Conservation (phyloP, 768 basidiomycete genomes). For the Mycena albidolilacea region DNA sequence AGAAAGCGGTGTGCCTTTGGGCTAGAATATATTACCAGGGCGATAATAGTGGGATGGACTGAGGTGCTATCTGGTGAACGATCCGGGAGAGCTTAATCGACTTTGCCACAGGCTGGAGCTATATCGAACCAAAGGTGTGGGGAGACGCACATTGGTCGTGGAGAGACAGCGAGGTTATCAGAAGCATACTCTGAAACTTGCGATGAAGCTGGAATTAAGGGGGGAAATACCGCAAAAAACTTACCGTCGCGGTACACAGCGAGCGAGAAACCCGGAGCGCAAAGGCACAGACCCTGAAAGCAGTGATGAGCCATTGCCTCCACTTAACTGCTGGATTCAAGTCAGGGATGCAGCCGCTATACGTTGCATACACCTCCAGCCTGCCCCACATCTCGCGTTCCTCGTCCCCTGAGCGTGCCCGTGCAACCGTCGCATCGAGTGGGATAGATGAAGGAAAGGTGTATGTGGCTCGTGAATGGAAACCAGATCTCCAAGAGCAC, state of each 20-base stretch:
- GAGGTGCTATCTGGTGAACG: not conserved
- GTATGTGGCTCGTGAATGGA: not conserved
- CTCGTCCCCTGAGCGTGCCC: not conserved
- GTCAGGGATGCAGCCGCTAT: not conserved
- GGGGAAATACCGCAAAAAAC: not conserved
- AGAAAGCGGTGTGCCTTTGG: not conserved
- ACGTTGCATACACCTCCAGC: not conserved
- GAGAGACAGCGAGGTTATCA: not conserved
- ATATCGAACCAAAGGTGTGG: not conserved
- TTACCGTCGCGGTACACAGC: not conserved
- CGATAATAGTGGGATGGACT: not conserved
- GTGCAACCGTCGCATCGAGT: not conserved
- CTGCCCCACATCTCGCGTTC: too few relatives aligned
- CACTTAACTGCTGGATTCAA: not conserved
- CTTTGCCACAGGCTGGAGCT: not conserved
- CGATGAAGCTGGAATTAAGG: not conserved
- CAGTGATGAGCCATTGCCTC: not conserved
- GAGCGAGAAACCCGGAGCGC: not conserved
- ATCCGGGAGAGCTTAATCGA: not conserved
- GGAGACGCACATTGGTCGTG: not conserved
- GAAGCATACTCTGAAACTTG: conserved; percentile 2
- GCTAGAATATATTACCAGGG: not conserved
- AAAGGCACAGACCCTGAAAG: conserved; percentile 1
- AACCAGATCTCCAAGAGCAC: not conserved
- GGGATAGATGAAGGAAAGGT: not conserved